These are phyloP conservation scores for Phyllosticta citriasiana DNA, from an alignment of 2,329 filamentous ascomycete species.

Conservation along the genomic window DNA sequence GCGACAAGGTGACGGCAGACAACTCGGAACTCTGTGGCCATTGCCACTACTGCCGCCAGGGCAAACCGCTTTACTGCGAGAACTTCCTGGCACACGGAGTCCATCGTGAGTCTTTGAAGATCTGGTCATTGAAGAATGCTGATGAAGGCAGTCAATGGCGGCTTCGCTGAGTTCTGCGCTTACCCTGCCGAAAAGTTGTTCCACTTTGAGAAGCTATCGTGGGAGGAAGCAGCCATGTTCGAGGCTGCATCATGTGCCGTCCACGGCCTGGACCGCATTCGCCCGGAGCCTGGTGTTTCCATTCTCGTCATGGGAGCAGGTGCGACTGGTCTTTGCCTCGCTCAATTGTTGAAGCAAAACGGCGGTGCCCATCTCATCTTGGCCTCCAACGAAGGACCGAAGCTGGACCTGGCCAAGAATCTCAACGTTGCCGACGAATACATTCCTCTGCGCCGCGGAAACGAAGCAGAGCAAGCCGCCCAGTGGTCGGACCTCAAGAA, in stretches of 20 bases:
- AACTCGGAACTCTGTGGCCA: conserved; percentile 59
- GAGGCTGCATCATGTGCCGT: conserved; percentile 64
- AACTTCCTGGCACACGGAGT: conserved; percentile 58
- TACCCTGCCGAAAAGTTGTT: conserved; percentile 50
- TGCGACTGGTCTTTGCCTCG: conserved; percentile 54
- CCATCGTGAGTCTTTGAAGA: conserved; percentile 27
- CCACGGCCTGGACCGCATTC: conserved; percentile 60
- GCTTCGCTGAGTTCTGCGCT: conserved; percentile 60
- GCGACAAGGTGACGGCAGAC: conserved; percentile 52
- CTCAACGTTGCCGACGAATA: conserved; percentile 40
- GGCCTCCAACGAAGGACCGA: conserved; percentile 57
- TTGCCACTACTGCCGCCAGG: conserved; percentile 65
- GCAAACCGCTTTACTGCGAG: conserved; percentile 58
- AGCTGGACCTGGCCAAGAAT: conserved; percentile 55
- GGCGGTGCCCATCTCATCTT: conserved; percentile 61
- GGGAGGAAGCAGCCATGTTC: conserved; percentile 59
- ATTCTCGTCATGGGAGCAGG: conserved; percentile 58
- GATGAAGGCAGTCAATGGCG: conserved; percentile 46
- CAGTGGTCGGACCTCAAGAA: conserved; percentile 52
- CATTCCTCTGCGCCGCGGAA: conserved; percentile 28
- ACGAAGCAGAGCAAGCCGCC: conserved; percentile 40
- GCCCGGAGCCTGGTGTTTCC: conserved; percentile 53
- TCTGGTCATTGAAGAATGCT: neutral
- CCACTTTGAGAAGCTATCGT: conserved; percentile 54
- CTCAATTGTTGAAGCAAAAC: conserved; percentile 54